These are phyloP conservation scores for Aspergillus spinulosporus DNA, from an alignment of 2,329 filamentous ascomycete genomes.

Conservation along the genomic window DNA sequence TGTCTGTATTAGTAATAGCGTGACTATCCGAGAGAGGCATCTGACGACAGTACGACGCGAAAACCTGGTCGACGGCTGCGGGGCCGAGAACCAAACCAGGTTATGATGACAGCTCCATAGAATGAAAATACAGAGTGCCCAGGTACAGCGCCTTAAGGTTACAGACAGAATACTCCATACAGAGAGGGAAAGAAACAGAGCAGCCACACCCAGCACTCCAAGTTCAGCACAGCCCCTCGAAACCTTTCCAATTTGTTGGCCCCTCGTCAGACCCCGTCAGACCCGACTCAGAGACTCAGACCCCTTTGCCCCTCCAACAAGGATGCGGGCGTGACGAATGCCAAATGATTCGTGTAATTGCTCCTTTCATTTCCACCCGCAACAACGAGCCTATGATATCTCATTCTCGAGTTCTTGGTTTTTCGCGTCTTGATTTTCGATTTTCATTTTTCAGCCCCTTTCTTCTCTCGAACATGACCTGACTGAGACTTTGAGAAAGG, in stretches of 20 bases:
- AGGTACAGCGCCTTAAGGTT: too few species aligned
- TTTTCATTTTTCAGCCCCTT: constrained; percentile 13
- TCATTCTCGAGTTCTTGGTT: constrained; percentile 17
- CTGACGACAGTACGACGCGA: constrained; percentile 20
- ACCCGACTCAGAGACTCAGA: neutral
- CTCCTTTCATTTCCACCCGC: constrained; percentile 27
- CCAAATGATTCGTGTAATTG: constrained; percentile 25
- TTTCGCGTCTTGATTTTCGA: constrained; percentile 8
- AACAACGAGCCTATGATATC: constrained; percentile 20
- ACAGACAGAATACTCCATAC: too few species aligned
- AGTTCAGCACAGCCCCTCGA: constrained; percentile 4
- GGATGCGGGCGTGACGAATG: constrained; percentile 20
- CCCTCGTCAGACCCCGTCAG: constrained; percentile 17
- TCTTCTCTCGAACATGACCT: neutral
- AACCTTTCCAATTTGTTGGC: constrained; percentile 9
- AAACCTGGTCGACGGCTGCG: constrained; percentile 24
- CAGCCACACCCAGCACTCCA: neutral
- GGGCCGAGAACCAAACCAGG: neutral
- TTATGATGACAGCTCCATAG: neutral
- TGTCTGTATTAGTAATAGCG: constrained; percentile 1
- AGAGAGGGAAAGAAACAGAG: constrained; percentile 1
- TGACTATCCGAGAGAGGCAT: neutral
- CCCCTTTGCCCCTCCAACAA: constrained; percentile 27
- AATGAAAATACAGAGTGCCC: too few species aligned
- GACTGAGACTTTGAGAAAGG: too few species aligned